Conservation (phyloP, 148 eudicot species). For the Fagopyrum tataricum region DNA sequence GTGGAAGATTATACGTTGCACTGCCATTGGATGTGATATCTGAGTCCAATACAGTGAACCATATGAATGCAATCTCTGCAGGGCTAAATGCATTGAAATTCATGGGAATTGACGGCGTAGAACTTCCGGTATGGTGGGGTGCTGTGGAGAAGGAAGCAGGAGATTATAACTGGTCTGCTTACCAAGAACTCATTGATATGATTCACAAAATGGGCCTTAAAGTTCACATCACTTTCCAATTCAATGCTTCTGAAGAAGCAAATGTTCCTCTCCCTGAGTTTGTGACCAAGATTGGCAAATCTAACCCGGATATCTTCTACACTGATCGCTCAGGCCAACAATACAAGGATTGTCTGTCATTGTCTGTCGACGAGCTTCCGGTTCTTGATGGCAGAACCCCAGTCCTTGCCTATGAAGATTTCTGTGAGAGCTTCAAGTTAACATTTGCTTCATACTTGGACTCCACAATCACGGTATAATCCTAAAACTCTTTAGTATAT, state of each 20-base stretch:
- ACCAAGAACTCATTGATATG: conserved; percentile 51
- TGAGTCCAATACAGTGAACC: conserved; percentile 38
- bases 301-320: conserved; percentile 49
- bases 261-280: conserved; percentile 66
- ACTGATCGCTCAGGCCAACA: conserved; percentile 50
- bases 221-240: conserved; percentile 55
- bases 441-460: conserved; percentile 52
- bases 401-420: conserved; percentile 53
- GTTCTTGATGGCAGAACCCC: conserved; percentile 69
- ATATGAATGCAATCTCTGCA: conserved; percentile 54
- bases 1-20: conserved; percentile 58
- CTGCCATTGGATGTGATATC: conserved; percentile 71
- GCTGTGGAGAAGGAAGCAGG: conserved; percentile 64
- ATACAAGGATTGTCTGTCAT: conserved; percentile 58
- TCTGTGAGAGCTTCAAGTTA: conserved; percentile 66
- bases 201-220: conserved; percentile 55
- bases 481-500: background rate
- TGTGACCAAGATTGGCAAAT: conserved; percentile 60
- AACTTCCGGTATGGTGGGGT: conserved; percentile 95
- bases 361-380: conserved; percentile 64
- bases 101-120: conserved; percentile 84
- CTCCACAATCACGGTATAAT: conserved; percentile 73
- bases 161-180: conserved; percentile 70
- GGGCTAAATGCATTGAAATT: conserved; percentile 75
- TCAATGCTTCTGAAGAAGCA: conserved; percentile 50